A percentile compares a stretch with the other conserved stretches of the same genome.
These are phyloP conservation scores for Scedosporium dehoogii DNA, from an alignment of 2,329 filamentous ascomycete species.

Conservation along the genomic window DNA sequence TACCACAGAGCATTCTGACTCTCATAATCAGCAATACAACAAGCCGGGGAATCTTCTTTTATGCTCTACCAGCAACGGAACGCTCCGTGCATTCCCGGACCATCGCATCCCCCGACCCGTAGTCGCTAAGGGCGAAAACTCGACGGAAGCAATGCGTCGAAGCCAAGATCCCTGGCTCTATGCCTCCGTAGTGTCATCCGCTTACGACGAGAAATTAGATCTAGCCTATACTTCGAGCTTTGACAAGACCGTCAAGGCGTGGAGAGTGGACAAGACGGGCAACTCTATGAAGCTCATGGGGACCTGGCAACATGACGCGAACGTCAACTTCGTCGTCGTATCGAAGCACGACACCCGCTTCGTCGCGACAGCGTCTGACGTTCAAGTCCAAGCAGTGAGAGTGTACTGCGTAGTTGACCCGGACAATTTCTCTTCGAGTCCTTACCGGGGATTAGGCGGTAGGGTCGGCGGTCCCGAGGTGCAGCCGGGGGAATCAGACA, in stretches of 20 bases:
- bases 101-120: slow-evolving; percentile 47
- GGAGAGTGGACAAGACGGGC: slow-evolving; percentile 32
- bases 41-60: slow-evolving; percentile 52
- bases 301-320: slow-evolving; percentile 47
- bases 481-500: slow-evolving; percentile 18
- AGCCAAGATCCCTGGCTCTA: slow-evolving; percentile 56
- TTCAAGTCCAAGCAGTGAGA: slow-evolving; percentile 41
- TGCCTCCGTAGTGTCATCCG: slow-evolving; percentile 52
- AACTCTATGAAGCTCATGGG: slow-evolving; percentile 27
- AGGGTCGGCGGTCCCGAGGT: slow-evolving; percentile 10
- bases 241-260: slow-evolving; percentile 51
- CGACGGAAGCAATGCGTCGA: slow-evolving; percentile 43
- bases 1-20: slow-evolving; percentile 52
- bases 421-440: slow-evolving; percentile 24
- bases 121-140: slow-evolving; percentile 43
- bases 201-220: slow-evolving; percentile 35
- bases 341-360: slow-evolving; percentile 36
- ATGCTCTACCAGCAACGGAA: slow-evolving; percentile 34
- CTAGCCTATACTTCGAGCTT: slow-evolving; percentile 51
- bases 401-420: slow-evolving; percentile 37
- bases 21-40: slow-evolving; percentile 57
- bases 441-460: slow-evolving; percentile 22
- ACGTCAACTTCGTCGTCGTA: slow-evolving; percentile 52
- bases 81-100: slow-evolving; percentile 41
- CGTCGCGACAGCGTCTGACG: slow-evolving; percentile 51